Evolutionary conservation across 371 early-diverging fungal species (phyloP).

Genomic region (Syncephalastrum sp.): DNA sequence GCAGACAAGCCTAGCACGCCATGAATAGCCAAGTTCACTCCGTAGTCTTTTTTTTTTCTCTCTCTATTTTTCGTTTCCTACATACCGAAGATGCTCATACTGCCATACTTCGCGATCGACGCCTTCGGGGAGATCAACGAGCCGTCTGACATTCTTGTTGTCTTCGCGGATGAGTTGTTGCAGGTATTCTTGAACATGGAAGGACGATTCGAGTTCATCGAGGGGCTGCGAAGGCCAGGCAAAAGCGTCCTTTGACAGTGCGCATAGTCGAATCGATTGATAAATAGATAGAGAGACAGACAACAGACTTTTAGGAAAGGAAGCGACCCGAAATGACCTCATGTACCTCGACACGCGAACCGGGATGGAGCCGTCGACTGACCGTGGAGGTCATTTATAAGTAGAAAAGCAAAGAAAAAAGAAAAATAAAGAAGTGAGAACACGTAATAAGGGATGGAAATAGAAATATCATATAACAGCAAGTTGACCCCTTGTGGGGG

Average conservation of each 20-base stretch:
- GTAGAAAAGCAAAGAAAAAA: too few species aligned
- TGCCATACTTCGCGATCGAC: slow-evolving; percentile 82
- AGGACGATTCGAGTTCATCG: slow-evolving; percentile 71
- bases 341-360: too few species aligned
- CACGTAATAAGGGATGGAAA: too few species aligned
- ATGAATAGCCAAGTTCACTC: slow-evolving; percentile 47
- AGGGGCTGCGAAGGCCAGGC: slow-evolving; percentile 56
- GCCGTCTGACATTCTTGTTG: slow-evolving; percentile 56
- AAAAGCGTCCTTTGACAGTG: slow-evolving; percentile 43
- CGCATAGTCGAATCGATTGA: too few species aligned
- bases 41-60: slow-evolving; percentile 14
- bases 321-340: too few species aligned
- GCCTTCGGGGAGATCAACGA: slow-evolving; percentile 67
- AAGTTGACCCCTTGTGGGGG: too few species aligned
- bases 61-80: not conserved
- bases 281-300: too few species aligned
- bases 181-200: slow-evolving; percentile 83
- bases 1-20: slow-evolving; percentile 72
- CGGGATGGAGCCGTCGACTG: too few species aligned
- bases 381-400: not conserved
- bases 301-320: too few species aligned
- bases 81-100: slow-evolving; percentile 83
- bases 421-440: too few species aligned
- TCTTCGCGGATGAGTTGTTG: slow-evolving; percentile 73
- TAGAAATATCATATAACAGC: too few species aligned